Evolutionary conservation across 345 rosid species (phyloP), one percentile per base, ranked within the genome.

Genomic region (Eucalyptus urophylla): DNA sequence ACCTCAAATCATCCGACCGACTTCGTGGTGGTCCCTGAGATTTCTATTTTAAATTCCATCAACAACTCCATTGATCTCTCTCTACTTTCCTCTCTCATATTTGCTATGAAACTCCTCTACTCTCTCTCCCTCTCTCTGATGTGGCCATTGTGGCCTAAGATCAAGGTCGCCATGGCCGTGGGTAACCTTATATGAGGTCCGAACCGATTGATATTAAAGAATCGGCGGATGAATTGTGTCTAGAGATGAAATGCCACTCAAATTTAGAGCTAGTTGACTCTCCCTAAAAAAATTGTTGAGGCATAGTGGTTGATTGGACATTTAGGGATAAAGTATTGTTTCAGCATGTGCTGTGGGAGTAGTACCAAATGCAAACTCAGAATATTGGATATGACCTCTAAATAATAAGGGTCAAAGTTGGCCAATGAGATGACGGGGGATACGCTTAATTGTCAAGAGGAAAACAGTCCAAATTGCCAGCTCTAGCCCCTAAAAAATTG

Each of bases 181-280:
- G 33, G 17, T 29, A 62, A 6, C 31, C 69, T 62, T 29, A 11
- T 62, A 13, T 29, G 69, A 29, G 69, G 33, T 29, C 33, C 4
- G 8, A 62, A 62, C 4, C 5, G 31, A 62, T 3, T 60, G 67
- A 25, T 62, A 3, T 29, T 13, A 29, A 62, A 62, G 4, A 29
- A 29, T 29, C 8, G 8, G 1, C 0, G 0, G 69, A 62, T 62
- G 69, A 29, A 29, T 12, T 29, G 17, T 62, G 33, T 14, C n/a
- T 62, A 13, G 69, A 27, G 31, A 29, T 29, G 69, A 62, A 62
- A 62, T 13, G 69, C 16, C 33, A 13, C 69, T 27, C 16, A 12
- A 29, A 62, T 29, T 29, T 14, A 62, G 4, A 27, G 16, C 69
- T 62, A 62, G 16, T 29, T 62, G 69, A 29, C 6, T 29, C 69